Percentiles rank a stretch among this genome's conserved stretches.
These are phyloP conservation scores for Sungouiozyma ichnusensis DNA, from an alignment of 805 yeast species.

Conservation along the genomic window DNA sequence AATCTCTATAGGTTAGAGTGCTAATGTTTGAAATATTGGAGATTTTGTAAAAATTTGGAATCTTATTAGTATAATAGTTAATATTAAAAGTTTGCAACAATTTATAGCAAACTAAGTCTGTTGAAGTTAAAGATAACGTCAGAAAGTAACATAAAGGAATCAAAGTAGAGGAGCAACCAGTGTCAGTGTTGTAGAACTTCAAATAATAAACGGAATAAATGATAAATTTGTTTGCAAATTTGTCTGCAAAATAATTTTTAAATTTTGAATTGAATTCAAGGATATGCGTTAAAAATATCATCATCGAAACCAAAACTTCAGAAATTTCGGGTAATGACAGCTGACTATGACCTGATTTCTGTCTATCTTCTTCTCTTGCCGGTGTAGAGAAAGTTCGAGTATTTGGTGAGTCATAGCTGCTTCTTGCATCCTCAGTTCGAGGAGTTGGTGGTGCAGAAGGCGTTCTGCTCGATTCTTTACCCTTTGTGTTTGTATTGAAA, in stretches of 20 bases:
- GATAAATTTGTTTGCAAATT: slow-evolving; percentile 43
- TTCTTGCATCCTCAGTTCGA: slow-evolving; percentile 1
- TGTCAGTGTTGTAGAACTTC: slow-evolving; percentile 30
- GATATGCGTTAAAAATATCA: slow-evolving; percentile 65
- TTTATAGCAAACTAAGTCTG: slow-evolving; percentile 29
- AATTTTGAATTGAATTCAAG: slow-evolving; percentile 60
- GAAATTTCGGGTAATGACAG: slow-evolving; percentile 29
- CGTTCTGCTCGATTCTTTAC: background rate
- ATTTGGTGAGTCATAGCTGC: slow-evolving; percentile 4
- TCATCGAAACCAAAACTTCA: slow-evolving; percentile 47
- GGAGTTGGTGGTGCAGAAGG: slow-evolving; percentile 1
- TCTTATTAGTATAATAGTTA: slow-evolving; percentile 33
- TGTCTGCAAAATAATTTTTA: slow-evolving; percentile 34
- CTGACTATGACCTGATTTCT: background rate
- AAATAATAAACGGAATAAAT: slow-evolving; percentile 49
- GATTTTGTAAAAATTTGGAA: slow-evolving; percentile 47
- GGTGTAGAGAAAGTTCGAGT: background rate
- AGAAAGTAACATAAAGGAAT: slow-evolving; percentile 44
- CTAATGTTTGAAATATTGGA: slow-evolving; percentile 27
- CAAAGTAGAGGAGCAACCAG: slow-evolving; percentile 20
- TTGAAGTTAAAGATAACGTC: slow-evolving; percentile 39
- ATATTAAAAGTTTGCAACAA: slow-evolving; percentile 38
- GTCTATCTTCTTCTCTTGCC: background rate
- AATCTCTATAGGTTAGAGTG: slow-evolving; percentile 52
- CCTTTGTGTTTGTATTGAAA: slow-evolving; percentile 3